Evolutionary conservation across 2,329 filamentous ascomycete species (phyloP), one percentile per base, ranked within the genome.

Genomic region (Hypoxylon sp.): DNA sequence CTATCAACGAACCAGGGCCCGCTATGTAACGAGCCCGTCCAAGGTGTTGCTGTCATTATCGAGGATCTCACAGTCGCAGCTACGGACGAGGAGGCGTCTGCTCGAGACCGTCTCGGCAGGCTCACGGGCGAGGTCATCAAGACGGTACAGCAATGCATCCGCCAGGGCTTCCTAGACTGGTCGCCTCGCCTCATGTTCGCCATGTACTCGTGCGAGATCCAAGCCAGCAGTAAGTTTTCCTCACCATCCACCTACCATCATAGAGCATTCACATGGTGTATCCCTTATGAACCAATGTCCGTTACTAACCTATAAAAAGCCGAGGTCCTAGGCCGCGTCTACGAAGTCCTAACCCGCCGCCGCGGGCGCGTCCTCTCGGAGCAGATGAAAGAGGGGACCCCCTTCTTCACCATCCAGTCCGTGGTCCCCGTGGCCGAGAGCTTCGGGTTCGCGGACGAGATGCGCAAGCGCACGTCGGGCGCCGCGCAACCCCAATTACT

Each of bases 121-220:
- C 82, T 98, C 0, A 98, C 94, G 0, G 93, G 95, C 66, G 95
- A 98, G 79, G 88, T 97, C 46, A 97, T 99, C 81, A 93, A 93
- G 77, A 90, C 91, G 0, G 89, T 94, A 17, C 92, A 94, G 70
- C 89, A 92, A 47, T 87, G 89, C n/a, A 93, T 99, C 64, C 87
- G 90, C 52, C 84, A 89, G 67, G 94, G 90, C 20, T 97, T 98
- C 82, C 82, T 97, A 17, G 95, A 98, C 82, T 99, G 95, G 95
- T 94, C 91, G 39, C 92, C 95, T 0, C 89, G 95, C n/a, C 87
- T 99, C 70, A 88, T 98, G 80, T 87, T 99, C 46, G 95, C 95
- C 53, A 98, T 98, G 93, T 99, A 99, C 81, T 93, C 88, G 57
- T 97, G 94, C 76, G 95, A 98, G 76, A 98, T 99, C 73, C 95